Conservation (phyloP, 176 grass and related monocot genomes). For the Dactylis glomerata region DNA sequence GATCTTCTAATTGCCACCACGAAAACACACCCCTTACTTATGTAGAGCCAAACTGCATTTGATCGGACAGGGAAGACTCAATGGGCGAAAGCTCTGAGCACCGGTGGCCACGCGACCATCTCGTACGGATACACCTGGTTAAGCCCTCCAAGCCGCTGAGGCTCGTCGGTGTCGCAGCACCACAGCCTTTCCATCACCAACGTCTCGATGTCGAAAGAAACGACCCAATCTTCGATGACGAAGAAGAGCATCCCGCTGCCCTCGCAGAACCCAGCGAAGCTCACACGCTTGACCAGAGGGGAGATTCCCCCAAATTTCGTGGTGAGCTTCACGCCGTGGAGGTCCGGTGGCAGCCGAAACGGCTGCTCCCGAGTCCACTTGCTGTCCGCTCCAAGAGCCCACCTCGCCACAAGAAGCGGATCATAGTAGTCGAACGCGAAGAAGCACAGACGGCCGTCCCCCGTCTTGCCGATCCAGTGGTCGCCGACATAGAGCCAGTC, state of each 20-base stretch:
- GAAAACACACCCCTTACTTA: background rate
- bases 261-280: constrained; percentile 30
- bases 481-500: constrained; percentile 8
- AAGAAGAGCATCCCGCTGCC: constrained; percentile 22
- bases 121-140: constrained; percentile 17
- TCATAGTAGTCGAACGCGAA: constrained; percentile 21
- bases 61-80: background rate
- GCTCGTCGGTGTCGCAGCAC: background rate
- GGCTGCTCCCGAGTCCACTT: constrained; percentile 29
- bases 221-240: constrained; percentile 24
- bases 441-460: constrained; percentile 41
- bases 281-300: background rate
- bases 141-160: background rate
- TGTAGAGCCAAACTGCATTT: background rate
- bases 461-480: constrained; percentile 49
- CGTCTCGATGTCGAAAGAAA: constrained; percentile 16
- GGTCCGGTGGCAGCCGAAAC: constrained; percentile 7
- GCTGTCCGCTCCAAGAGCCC: constrained; percentile 23
- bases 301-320: background rate
- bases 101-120: constrained; percentile 30
- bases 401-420: constrained; percentile 11
- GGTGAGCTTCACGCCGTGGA: constrained; percentile 26
- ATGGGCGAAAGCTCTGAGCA: background rate
- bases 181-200: constrained; percentile 30
- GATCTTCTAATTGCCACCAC: background rate